These are phyloP conservation scores for Aphanomyces astaci DNA, from an alignment of 352 stramenopile genomes.

Conservation along the genomic window DNA sequence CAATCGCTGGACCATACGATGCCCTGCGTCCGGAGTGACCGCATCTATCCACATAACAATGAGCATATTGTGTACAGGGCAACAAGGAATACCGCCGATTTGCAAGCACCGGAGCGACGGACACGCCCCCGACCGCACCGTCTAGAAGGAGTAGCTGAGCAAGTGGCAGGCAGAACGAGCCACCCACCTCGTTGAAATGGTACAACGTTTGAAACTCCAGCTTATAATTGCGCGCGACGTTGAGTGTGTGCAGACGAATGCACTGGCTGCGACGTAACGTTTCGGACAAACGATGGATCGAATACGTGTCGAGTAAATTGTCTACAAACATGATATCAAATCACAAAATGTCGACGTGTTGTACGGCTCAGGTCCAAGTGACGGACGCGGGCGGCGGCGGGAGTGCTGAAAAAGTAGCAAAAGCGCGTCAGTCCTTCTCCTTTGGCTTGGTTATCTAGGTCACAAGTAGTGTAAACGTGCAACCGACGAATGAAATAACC, in stretches of 20 bases:
- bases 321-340: not conserved
- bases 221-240: conserved; percentile 7
- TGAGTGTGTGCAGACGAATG: not conserved
- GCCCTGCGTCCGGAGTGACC: conserved; percentile 10
- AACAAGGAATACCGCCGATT: conserved; percentile 2
- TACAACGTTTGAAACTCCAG: not conserved
- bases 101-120: conserved; percentile 14
- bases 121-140: conserved; percentile 8
- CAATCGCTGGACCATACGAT: not conserved
- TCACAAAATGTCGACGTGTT: not conserved
- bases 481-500: too few relatives aligned
- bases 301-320: conserved; percentile 10
- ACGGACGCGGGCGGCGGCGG: not conserved
- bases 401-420: conserved; percentile 6
- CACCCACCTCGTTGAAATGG: conserved; percentile 20
- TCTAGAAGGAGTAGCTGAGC: too few relatives aligned
- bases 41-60: too few relatives aligned
- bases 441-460: conserved; percentile 20
- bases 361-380: conserved; percentile 21
- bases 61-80: not conserved
- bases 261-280: not conserved
- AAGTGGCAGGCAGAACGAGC: too few relatives aligned
- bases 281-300: conserved; percentile 1
- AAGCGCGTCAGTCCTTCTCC: conserved; percentile 13
- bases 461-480: too few relatives aligned